These are phyloP conservation scores for Gnomoniopsis sp. DNA, from an alignment of 2,329 filamentous ascomycete genomes.

Conservation along the genomic window DNA sequence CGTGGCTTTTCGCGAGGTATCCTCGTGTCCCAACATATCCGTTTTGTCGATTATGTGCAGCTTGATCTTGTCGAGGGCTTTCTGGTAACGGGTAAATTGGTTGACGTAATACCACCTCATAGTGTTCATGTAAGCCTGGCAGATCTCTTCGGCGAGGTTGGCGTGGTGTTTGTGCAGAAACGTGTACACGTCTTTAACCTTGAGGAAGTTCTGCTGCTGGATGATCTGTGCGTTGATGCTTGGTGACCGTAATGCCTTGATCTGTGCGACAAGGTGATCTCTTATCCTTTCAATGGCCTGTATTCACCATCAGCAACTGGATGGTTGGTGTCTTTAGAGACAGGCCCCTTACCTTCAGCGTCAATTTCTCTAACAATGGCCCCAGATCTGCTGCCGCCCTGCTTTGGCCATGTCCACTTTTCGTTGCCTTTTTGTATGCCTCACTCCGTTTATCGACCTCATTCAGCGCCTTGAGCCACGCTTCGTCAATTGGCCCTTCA, in stretches of 20 bases:
- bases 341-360: slow-evolving; percentile 60
- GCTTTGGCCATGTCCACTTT: slow-evolving; percentile 53
- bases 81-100: slow-evolving; percentile 85
- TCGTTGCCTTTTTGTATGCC: slow-evolving; percentile 65
- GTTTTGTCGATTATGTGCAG: slow-evolving; percentile 78
- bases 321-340: neutral
- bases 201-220: slow-evolving; percentile 86
- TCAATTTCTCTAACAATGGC: slow-evolving; percentile 80
- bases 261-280: slow-evolving; percentile 90
- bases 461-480: slow-evolving; percentile 77
- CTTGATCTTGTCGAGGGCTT: slow-evolving; percentile 79
- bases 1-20: slow-evolving; percentile 61
- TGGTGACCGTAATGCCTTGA: slow-evolving; percentile 88
- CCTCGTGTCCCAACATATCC: slow-evolving; percentile 79
- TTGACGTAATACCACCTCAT: slow-evolving; percentile 98
- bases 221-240: slow-evolving; percentile 97
- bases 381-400: slow-evolving; percentile 82
- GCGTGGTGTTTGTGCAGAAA: slow-evolving; percentile 83
- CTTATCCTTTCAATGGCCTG: slow-evolving; percentile 89
- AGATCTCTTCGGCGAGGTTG: slow-evolving; percentile 83
- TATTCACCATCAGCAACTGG: neutral
- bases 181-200: slow-evolving; percentile 81
- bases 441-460: slow-evolving; percentile 79
- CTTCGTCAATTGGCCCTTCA: slow-evolving; percentile 85
- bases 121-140: slow-evolving; percentile 92